Base-by-base conservation (phyloP, 2,329 filamentous ascomycete species). In the Orbilia brochopaga region DNA sequence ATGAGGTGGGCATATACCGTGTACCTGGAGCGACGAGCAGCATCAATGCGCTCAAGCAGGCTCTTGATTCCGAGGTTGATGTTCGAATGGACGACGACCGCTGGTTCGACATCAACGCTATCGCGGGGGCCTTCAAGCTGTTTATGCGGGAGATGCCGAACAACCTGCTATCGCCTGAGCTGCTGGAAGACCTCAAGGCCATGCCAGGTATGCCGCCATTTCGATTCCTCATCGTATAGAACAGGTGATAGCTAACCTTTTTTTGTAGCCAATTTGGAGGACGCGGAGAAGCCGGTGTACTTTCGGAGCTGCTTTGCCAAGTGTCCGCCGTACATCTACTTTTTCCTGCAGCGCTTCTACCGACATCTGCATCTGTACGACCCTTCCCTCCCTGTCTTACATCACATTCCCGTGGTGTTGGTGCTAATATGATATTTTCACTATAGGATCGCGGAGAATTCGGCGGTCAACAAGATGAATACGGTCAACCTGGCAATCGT, bases 151-250 rank as follows among this genome's bases (percentile, higher is more conserved):
- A 77, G 51, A 73, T 77, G 63, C 76, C 76, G 17, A 73, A 77
- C 23, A 74, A 69, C 15, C 64, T 75, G 15, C 54, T 77, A 10
- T 64, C 74, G 15, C 62, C 72, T 2, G 87, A 89, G 76, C 82
- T 89, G 65, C 81, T 85, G 57, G 85, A 88, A 59, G 87, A 89
- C 76, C 80, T 88, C 53, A 81, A 84, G 64, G 82, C 80, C 62
- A 81, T 89, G 62, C 86, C 84, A 78, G 85, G 87, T 74, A 84
- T 87, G 79, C 80, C 88, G 13, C 35, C 32, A n/a, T n/a, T n/a
- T n/a, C n/a, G n/a, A n/a, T n/a, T n/a, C n/a, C n/a, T n/a, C n/a
- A n/a, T n/a, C n/a, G n/a, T n/a, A n/a, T n/a, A n/a, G n/a, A n/a
- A n/a, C n/a, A n/a, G n/a, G 27, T 32, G 27, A 32, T 32, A n/a